Evolutionary conservation across 2,329 filamentous ascomycete genomes (phyloP), one percentile per base, ranked within the genome.

Genomic region (Chaetomiaceae sp.): DNA sequence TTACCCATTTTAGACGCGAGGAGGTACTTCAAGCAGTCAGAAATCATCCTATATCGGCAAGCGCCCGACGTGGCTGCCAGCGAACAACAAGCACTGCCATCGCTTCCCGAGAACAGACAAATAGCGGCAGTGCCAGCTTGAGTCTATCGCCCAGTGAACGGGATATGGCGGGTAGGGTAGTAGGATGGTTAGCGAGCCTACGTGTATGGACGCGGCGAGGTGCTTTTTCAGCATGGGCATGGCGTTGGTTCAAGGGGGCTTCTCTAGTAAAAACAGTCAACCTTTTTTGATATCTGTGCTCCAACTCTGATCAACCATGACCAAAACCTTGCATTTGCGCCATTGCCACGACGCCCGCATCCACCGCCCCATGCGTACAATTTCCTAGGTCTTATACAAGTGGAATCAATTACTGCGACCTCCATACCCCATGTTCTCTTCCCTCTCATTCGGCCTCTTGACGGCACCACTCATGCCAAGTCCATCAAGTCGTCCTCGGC

Each of bases 21-120:
- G 60, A 82, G 93, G 60, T 98, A 98, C 71, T 98, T 98, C 72
- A 98, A 98, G 69, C 93, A 98, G 68, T 96, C 89, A 42, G 93
- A 98, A 71, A 98, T 98, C 64, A 90, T 96, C 48, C 82, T 98
- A 42, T 97, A 86, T 72, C 83, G 93, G 55, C 93, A 97, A 65
- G 75, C 79, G 15, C 79, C 80, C 6, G 79, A 83, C 53, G 69
- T 75, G 12, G 22, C 22, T 24, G 49, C 68, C 34, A 68, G 66
- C 54, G 66, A 62, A 38, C 69, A 69, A 35, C 60, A 57, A 38
- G 54, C 45, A 42, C 62, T 74, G 32, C 67, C 66, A 9, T 66
- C 68, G 12, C 63, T 62, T n/a, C 67, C 70, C 2, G 72, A 74
- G 54, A 70, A 67, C 53, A 71, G 68, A 20, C 42, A 46, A 58